Percentiles rank a stretch among this genome's conserved stretches.
phyloP scores from a whole-genome alignment of 73 alveolate species.

The Paraurostyla sp. region DNA sequence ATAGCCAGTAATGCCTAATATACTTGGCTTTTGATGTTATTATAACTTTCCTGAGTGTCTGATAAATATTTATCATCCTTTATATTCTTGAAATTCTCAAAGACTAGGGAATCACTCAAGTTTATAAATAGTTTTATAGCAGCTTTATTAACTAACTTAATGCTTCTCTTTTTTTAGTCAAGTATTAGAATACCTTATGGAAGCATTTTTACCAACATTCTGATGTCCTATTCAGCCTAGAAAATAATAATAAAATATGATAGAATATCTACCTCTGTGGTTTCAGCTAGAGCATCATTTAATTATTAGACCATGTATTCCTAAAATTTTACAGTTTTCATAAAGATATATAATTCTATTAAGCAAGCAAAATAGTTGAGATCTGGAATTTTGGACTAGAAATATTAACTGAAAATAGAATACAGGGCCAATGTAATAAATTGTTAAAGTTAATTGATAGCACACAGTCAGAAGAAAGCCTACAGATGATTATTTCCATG shows the following conservation, averaged over 20 bases:
- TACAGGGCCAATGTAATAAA: background rate
- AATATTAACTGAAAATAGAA: background rate
- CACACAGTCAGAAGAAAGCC: background rate
- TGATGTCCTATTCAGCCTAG: constrained; percentile 23
- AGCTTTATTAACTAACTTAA: background rate
- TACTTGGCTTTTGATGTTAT: no score
- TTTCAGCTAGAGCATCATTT: constrained; percentile 3
- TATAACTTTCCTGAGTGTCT: constrained; percentile 16
- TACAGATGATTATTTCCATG: background rate
- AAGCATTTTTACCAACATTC: constrained; percentile 21
- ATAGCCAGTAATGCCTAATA: no score
- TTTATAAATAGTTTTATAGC: constrained; percentile 4
- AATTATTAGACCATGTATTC: background rate
- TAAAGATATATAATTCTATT: background rate
- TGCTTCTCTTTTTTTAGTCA: background rate
- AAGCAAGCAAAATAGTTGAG: background rate
- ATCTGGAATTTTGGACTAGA: background rate
- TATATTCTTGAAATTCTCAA: background rate
- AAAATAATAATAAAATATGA: background rate
- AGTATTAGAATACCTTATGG: constrained; percentile 19
- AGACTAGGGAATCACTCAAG: background rate
- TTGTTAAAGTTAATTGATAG: background rate
- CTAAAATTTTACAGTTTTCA: background rate
- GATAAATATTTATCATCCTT: no score
- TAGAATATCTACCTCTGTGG: background rate